Percentiles rank a stretch among this genome's conserved stretches.
These are phyloP conservation scores for Escovopsis sp. DNA, from an alignment of 2,329 filamentous ascomycete species.

Conservation along the genomic window DNA sequence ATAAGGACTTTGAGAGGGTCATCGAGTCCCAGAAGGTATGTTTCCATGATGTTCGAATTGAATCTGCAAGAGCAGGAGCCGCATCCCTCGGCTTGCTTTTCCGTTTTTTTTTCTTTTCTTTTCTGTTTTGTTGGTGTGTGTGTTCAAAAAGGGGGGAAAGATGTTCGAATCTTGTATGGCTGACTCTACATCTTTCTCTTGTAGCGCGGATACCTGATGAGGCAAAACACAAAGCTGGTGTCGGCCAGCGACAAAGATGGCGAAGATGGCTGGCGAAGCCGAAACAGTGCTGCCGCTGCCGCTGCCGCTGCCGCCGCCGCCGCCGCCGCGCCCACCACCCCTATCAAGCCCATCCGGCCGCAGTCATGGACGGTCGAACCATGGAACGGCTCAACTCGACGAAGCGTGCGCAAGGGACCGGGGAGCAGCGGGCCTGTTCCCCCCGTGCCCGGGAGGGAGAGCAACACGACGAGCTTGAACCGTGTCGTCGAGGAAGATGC, in stretches of 20 bases:
- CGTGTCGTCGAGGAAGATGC: slow-evolving; percentile 57
- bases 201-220: slow-evolving; percentile 97
- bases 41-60: slow-evolving; percentile 5
- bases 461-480: slow-evolving; percentile 53
- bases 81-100: too few species aligned
- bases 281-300: slow-evolving; percentile 10
- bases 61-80: too few species aligned
- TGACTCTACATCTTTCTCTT: slow-evolving; percentile 40
- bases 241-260: slow-evolving; percentile 70
- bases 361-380: slow-evolving; percentile 95
- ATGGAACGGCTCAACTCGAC: slow-evolving; percentile 72
- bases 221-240: slow-evolving; percentile 94
- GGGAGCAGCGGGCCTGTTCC: slow-evolving; percentile 49
- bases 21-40: slow-evolving; percentile 93
- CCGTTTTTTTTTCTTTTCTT: too few species aligned
- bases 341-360: slow-evolving; percentile 62
- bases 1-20: slow-evolving; percentile 85
- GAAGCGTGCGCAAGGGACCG: slow-evolving; percentile 41
- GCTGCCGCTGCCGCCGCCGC: too few species aligned
- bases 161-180: slow-evolving; percentile 17
- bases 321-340: slow-evolving; percentile 38
- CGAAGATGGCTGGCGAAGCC: slow-evolving; percentile 38
- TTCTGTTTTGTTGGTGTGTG: too few species aligned
- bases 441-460: slow-evolving; percentile 76
- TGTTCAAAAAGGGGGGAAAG: too few species aligned